Conservation (phyloP, 2,329 filamentous ascomycete species). For the Diaporthe nobilis region DNA sequence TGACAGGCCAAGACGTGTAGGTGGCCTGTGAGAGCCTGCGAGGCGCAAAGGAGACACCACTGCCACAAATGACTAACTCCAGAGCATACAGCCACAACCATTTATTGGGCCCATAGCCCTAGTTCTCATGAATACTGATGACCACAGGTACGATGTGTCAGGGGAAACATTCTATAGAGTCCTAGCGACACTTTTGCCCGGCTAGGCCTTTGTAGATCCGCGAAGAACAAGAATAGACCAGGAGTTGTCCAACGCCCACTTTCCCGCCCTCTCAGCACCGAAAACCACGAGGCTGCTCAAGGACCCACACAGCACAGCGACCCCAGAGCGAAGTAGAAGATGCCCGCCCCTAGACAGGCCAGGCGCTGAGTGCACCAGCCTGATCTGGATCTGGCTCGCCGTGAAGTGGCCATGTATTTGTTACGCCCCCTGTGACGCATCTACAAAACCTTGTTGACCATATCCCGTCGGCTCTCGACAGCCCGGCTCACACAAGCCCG, state of each 20-base stretch:
- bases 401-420: neutral
- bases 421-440: neutral
- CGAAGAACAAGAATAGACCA: neutral
- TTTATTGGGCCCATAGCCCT: neutral
- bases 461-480: neutral
- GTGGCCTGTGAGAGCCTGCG: neutral
- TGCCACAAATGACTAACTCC: neutral
- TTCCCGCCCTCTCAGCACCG: neutral
- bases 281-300: neutral
- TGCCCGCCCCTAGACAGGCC: neutral
- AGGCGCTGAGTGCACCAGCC: neutral
- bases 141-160: neutral
- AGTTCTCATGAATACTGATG: neutral
- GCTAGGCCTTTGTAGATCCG: neutral
- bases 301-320: too few species aligned
- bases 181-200: neutral
- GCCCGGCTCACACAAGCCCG: neutral
- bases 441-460: conserved; percentile 5
- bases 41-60: neutral
- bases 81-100: neutral
- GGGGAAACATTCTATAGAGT: neutral
- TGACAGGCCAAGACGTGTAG: neutral
- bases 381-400: too few species aligned
- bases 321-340: neutral
- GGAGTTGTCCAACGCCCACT: neutral